Conservation (phyloP, 257 asterid species). For the Orobanche coerulescens region DNA sequence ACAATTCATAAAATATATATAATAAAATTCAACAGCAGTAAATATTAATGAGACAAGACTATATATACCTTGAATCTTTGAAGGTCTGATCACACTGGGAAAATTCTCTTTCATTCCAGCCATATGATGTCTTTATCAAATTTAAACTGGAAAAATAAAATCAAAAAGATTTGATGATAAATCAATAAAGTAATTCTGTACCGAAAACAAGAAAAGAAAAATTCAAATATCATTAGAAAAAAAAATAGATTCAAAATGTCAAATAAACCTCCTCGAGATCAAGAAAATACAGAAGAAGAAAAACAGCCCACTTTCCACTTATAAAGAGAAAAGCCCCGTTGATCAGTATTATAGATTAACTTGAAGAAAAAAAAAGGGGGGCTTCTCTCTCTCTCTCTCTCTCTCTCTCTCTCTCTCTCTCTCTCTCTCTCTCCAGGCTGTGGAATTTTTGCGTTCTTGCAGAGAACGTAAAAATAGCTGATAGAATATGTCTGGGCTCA, state of each 20-base stretch:
- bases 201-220: background rate
- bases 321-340: conserved; percentile 25
- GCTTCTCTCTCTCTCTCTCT: conserved; percentile 25
- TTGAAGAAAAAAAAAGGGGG: background rate
- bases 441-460: conserved; percentile 17
- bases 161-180: background rate
- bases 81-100: conserved; percentile 38
- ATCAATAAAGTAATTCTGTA: background rate
- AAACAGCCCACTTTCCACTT: background rate
- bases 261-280: background rate
- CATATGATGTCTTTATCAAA: conserved; percentile 32
- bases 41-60: too few species aligned
- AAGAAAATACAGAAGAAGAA: conserved; percentile 22
- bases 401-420: conserved; percentile 3
- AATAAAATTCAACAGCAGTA: too few species aligned
- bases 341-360: conserved; percentile 20
- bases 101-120: conserved; percentile 64
- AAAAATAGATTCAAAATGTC: background rate
- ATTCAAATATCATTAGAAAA: background rate
- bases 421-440: conserved; percentile 3
- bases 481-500: conserved; percentile 25
- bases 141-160: background rate
- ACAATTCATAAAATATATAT: background rate
- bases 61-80: conserved; percentile 59
- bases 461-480: conserved; percentile 38